These are phyloP conservation scores for Xylaria digitata DNA, from an alignment of 2,329 filamentous ascomycete species.

Conservation along the genomic window DNA sequence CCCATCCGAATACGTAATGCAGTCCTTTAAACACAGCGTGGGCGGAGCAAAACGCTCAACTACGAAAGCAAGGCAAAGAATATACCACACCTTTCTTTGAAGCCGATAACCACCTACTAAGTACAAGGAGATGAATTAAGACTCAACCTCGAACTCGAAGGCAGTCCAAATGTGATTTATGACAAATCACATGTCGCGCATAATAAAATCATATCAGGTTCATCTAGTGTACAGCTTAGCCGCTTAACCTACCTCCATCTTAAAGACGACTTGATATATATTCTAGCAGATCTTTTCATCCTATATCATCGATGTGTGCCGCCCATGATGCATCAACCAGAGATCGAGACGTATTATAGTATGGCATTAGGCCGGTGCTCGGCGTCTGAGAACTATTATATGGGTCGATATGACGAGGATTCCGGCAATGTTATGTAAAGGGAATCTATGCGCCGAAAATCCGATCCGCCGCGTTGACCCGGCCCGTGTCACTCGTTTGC, in stretches of 20 bases:
- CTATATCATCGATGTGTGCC: neutral
- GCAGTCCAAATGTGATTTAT: neutral
- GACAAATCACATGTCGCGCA: neutral
- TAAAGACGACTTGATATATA: neutral
- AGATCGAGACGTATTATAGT: neutral
- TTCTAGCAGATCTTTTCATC: neutral
- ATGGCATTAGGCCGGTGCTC: neutral
- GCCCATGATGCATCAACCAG: neutral
- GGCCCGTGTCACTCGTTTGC: slow-evolving; percentile 9
- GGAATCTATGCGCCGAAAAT: slow-evolving; percentile 6
- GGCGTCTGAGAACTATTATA: neutral
- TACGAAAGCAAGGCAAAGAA: neutral
- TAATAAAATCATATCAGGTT: neutral
- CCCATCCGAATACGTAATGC: neutral
- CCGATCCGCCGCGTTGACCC: slow-evolving; percentile 11
- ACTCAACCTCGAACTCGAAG: no score
- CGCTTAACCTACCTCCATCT: neutral
- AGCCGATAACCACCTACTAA: neutral
- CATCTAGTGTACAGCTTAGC: neutral
- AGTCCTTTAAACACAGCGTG: neutral
- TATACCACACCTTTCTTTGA: neutral
- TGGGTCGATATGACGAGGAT: neutral
- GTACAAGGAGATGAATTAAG: neutral
- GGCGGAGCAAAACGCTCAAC: neutral
- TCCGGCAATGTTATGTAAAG: neutral